Percentiles rank a stretch among this genome's conserved stretches.
Evolutionary conservation across 345 rosid species (phyloP).

Genomic region (Zanthoxylum bungeanum): DNA sequence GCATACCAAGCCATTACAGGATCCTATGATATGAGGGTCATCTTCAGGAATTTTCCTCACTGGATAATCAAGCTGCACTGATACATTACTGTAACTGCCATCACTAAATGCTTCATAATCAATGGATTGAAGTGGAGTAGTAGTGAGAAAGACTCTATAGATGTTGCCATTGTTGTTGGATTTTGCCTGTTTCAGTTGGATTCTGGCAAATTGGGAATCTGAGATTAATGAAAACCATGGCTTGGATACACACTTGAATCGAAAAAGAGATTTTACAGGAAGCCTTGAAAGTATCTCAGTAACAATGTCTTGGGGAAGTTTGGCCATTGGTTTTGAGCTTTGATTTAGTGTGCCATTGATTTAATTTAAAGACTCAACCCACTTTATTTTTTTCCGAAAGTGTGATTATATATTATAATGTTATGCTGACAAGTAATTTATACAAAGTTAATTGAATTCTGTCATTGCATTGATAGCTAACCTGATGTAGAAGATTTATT

Average conservation of each 20-base stretch:
- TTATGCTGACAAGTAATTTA: no score
- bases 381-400: no score
- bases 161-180: constrained; percentile 1
- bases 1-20: constrained; percentile 38
- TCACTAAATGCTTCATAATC: constrained; percentile 13
- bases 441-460: no score
- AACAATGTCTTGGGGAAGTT: background rate
- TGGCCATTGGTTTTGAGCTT: background rate
- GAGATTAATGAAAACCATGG: constrained; percentile 29
- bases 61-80: background rate
- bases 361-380: no score
- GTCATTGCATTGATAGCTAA: no score
- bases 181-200: constrained; percentile 20
- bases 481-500: no score
- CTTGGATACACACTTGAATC: constrained; percentile 31
- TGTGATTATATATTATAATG: no score
- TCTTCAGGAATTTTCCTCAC: background rate
- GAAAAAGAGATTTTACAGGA: constrained; percentile 13
- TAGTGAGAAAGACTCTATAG: constrained; percentile 22
- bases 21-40: constrained; percentile 22
- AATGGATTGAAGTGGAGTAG: constrained; percentile 27
- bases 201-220: constrained; percentile 15
- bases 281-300: background rate
- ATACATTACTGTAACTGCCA: no score
- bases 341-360: no score